Conservation (phyloP, 2,329 filamentous ascomycete genomes). For the Emmonsiellopsis sp. region DNA sequence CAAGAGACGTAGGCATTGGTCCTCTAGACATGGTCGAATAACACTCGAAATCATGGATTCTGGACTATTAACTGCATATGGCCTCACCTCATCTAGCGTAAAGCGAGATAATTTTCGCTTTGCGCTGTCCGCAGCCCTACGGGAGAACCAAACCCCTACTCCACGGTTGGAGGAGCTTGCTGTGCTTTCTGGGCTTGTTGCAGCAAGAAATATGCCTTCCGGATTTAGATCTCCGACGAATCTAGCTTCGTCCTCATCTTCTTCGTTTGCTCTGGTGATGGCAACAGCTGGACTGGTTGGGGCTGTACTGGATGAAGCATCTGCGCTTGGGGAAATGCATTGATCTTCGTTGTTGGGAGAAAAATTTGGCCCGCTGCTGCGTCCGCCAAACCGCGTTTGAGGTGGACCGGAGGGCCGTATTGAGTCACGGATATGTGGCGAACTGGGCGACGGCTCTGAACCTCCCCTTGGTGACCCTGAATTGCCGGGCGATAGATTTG, state of each 20-base stretch:
- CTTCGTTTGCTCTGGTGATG: not conserved
- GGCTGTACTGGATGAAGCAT: not conserved
- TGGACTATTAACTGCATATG: not conserved
- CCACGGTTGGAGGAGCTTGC: constrained; percentile 42
- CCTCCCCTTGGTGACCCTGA: too few relatives aligned
- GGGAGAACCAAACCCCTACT: constrained; percentile 48
- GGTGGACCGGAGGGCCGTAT: not conserved
- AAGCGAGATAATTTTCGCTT: constrained; percentile 16
- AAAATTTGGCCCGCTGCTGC: not conserved
- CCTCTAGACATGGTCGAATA: not conserved
- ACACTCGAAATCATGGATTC: not conserved
- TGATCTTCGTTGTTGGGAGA: not conserved
- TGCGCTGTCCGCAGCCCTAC: constrained; percentile 11
- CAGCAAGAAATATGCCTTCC: constrained; percentile 52
- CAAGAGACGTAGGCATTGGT: not conserved
- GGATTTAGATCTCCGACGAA: constrained; percentile 52
- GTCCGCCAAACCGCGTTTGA: not conserved
- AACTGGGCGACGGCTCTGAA: not conserved
- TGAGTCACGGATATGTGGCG: not conserved
- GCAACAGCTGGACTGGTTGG: not conserved
- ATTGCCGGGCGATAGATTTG: too few relatives aligned
- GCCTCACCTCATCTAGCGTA: not conserved
- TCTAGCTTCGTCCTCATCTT: not conserved
- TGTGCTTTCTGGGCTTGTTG: constrained; percentile 35
- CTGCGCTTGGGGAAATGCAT: not conserved